Base-by-base conservation (phyloP, 768 basidiomycete genomes). In the Pleurotus cornucopiae region DNA sequence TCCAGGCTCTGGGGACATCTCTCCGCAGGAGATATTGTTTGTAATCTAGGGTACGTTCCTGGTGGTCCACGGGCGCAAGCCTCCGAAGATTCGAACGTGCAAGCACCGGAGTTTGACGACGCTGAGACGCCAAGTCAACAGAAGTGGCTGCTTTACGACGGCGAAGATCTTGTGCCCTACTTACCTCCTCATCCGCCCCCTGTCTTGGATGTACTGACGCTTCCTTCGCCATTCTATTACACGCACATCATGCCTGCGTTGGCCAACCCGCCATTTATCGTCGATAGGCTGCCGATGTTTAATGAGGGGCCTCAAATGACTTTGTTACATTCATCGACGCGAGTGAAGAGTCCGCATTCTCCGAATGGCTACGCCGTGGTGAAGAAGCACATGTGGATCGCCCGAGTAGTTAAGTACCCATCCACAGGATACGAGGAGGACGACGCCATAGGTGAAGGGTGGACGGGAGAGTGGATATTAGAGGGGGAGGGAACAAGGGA, bases 151-250 rank as follows among this genome's bases (percentile, higher is more conserved):
- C 61, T 93, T n/a, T 93, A 82, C 64, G 80, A 88, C 58, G 91
- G 90, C 4, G 61, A 74, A 16, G 65, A 69, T 21, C 81, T 93
- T 30, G 70, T 83, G 21, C 84, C 85, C 0, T 90, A 83, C 68
- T 72, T 67, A 30, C 85, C 85, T 0, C 82, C 84, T 2, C 72
- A 76, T 3, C 67, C 83, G 2, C 70, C 85, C 3, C 81, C 84
- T 1, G 64, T 89, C 16, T 64, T 71, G 12, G 78, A 84, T 51
- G 76, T 85, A 1, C 76, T 90, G 16, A 76, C 73, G 49, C 76
- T 92, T 6, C 88, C 88, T 0, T 84, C 89, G 0, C 90, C 90
- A 1, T 82, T 85, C 59, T 92, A 91, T 71, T 91, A 88, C 67
- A 68, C 77, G 13, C 89, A 91, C 63, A 81, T 91, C 66, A 71